Percentiles rank a stretch among this genome's conserved stretches.
phyloP scores from a whole-genome alignment of 2,329 filamentous ascomycete species.

The Atkinsonella hypoxylon region DNA sequence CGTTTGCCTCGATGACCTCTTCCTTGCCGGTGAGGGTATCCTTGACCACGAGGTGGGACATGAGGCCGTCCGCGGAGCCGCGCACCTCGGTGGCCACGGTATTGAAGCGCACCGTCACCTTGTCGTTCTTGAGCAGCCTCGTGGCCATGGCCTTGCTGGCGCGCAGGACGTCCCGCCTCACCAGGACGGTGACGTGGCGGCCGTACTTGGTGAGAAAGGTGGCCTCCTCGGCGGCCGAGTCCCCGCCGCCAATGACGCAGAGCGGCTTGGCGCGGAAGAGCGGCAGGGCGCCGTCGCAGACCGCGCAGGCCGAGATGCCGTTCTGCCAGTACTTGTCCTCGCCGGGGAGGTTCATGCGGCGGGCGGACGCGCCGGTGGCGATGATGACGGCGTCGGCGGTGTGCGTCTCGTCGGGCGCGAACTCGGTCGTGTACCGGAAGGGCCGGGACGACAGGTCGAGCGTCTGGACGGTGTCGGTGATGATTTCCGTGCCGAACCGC shows the following conservation, averaged over 20 bases:
- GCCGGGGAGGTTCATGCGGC: slow-evolving; percentile 68
- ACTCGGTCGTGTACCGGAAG: slow-evolving; percentile 91
- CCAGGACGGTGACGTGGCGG: slow-evolving; percentile 86
- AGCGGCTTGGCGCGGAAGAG: slow-evolving; percentile 96
- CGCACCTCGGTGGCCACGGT: slow-evolving; percentile 69
- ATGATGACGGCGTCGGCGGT: slow-evolving; percentile 90
- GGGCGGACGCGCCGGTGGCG: slow-evolving; percentile 86
- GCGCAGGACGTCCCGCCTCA: slow-evolving; percentile 74
- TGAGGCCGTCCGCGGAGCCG: slow-evolving; percentile 74
- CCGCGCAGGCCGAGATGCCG: slow-evolving; percentile 90
- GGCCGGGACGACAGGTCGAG: slow-evolving; percentile 75
- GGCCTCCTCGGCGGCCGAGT: slow-evolving; percentile 94
- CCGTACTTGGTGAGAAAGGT: slow-evolving; percentile 97
- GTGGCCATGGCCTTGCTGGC: slow-evolving; percentile 89
- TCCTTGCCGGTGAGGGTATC: slow-evolving; percentile 63
- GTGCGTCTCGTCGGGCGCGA: slow-evolving; percentile 67
- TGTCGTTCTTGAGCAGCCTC: slow-evolving; percentile 68
- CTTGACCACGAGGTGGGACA: slow-evolving; percentile 79
- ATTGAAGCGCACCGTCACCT: slow-evolving; percentile 86
- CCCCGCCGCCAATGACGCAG: slow-evolving; percentile 90
- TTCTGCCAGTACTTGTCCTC: slow-evolving; percentile 97
- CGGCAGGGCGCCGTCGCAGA: slow-evolving; percentile 92
- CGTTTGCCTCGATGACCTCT: slow-evolving; percentile 80
- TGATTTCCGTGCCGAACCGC: slow-evolving; percentile 83
- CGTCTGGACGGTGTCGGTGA: slow-evolving; percentile 83